Evolutionary conservation across 345 rosid genomes (phyloP).

Genomic region (Angophora floribunda): DNA sequence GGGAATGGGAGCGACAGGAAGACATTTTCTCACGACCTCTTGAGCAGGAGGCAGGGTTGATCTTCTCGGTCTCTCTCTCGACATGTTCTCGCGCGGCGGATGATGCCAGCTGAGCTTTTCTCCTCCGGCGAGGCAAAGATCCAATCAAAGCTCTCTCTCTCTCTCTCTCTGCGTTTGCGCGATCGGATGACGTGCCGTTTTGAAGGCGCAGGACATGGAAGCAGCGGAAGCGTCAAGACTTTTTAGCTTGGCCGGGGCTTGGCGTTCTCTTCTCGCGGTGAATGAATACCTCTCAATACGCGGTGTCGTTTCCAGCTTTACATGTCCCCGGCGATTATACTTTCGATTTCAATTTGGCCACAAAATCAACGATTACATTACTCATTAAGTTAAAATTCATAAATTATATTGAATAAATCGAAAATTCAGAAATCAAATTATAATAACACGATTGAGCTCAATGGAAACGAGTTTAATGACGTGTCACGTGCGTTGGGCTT

Average conservation of each 20-base stretch:
- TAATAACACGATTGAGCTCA: background rate
- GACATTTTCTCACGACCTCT: constrained; percentile 29
- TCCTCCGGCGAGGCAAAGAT: background rate
- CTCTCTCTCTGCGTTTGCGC: background rate
- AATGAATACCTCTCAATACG: background rate
- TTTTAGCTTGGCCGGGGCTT: background rate
- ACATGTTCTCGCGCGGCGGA: background rate
- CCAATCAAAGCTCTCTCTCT: background rate
- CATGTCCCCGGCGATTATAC: background rate
- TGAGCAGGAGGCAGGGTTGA: constrained; percentile 64
- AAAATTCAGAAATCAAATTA: too few relatives aligned
- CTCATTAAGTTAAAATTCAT: too few relatives aligned
- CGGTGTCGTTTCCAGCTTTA: background rate
- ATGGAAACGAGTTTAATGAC: background rate
- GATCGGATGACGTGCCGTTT: background rate
- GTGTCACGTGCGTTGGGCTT: background rate
- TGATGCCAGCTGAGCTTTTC: background rate
- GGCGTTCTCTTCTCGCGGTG: background rate
- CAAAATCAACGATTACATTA: background rate
- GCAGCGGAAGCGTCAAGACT: background rate
- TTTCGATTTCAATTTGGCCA: background rate
- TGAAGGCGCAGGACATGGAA: background rate
- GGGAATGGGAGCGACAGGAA: background rate
- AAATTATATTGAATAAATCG: too few relatives aligned
- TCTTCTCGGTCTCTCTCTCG: constrained; percentile 28